phyloP scores from a whole-genome alignment of 2,329 filamentous ascomycete species.

The Beauveria bassiana region DNA sequence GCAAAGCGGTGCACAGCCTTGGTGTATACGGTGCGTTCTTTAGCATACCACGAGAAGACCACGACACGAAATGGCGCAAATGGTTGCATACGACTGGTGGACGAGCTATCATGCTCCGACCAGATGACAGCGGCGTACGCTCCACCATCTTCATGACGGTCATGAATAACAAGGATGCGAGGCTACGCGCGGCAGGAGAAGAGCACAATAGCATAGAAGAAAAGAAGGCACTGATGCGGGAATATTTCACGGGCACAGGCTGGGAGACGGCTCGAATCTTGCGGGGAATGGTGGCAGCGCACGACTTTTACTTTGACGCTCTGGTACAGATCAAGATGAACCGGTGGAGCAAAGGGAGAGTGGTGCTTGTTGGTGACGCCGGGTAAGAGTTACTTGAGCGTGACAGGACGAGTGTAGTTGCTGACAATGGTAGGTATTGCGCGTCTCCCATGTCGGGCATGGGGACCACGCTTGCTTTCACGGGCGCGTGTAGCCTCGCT shows the following conservation, averaged over 20 bases:
- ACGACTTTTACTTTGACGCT: slow-evolving; percentile 34
- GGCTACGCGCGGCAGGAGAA: slow-evolving; percentile 14
- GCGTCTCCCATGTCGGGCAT: slow-evolving; percentile 40
- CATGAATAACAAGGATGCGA: slow-evolving; percentile 22
- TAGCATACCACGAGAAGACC: slow-evolving; percentile 25
- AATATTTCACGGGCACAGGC: slow-evolving; percentile 35
- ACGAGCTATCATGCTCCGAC: slow-evolving; percentile 28
- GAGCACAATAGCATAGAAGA: slow-evolving; percentile 12
- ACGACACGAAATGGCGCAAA: slow-evolving; percentile 17
- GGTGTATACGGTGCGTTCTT: slow-evolving; percentile 31
- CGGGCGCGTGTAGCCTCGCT: slow-evolving; percentile 43
- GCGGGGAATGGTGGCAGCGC: slow-evolving; percentile 22
- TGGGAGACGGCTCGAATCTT: slow-evolving; percentile 36
- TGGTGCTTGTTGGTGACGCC: slow-evolving; percentile 42
- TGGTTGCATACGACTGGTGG: slow-evolving; percentile 27
- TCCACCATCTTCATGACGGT: slow-evolving; percentile 20
- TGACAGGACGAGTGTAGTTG: too few species aligned
- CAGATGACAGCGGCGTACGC: background rate
- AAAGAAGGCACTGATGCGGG: slow-evolving; percentile 32
- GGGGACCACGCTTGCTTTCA: slow-evolving; percentile 37
- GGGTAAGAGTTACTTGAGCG: slow-evolving; percentile 16
- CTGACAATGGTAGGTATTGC: slow-evolving; percentile 23
- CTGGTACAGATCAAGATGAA: slow-evolving; percentile 34
- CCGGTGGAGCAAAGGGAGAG: slow-evolving; percentile 22
- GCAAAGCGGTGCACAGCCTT: slow-evolving; percentile 21